Conservation (phyloP, 805 yeast species). For the Helenozyma baotianmanensis region DNA sequence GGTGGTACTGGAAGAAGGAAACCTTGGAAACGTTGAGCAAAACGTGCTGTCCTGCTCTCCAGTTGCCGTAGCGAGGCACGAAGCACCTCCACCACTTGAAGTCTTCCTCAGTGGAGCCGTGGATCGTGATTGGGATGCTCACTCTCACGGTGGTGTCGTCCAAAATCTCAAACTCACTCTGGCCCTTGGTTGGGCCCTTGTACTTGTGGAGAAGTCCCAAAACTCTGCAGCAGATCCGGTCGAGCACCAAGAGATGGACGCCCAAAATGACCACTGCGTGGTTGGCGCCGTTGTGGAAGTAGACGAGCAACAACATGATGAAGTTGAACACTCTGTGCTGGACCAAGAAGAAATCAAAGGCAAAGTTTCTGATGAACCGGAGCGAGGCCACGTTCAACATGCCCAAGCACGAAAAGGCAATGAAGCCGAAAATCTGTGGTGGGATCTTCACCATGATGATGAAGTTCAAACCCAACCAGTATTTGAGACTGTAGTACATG, state of each 20-base stretch:
- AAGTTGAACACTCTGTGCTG: constrained; percentile 40
- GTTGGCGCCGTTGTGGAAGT: constrained; percentile 37
- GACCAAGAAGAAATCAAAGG: constrained; percentile 41
- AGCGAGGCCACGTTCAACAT: constrained; percentile 34
- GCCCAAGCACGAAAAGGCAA: constrained; percentile 36
- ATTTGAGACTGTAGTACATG: constrained; percentile 24
- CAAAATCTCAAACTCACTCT: constrained; percentile 33
- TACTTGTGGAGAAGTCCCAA: constrained; percentile 28
- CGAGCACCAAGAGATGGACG: constrained; percentile 40
- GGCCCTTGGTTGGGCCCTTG: constrained; percentile 35
- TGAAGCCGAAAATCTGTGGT: constrained; percentile 48
- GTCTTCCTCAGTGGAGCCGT: constrained; percentile 11
- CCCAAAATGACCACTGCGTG: constrained; percentile 34
- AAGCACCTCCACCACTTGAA: constrained; percentile 24
- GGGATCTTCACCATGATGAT: constrained; percentile 41
- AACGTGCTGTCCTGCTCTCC: constrained; percentile 49
- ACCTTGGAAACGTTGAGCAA: constrained; percentile 38
- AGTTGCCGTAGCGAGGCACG: constrained; percentile 35
- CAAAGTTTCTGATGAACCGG: constrained; percentile 30
- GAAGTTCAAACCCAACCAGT: constrained; percentile 40
- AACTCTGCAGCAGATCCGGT: constrained; percentile 30
- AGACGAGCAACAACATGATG: constrained; percentile 38
- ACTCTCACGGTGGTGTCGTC: constrained; percentile 40
- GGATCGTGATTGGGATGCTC: constrained; percentile 29
- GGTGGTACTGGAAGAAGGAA: constrained; percentile 39